Percentiles rank a stretch among this genome's conserved stretches.
phyloP scores from a whole-genome alignment of 1,139 yeast species.

The Geotrichum reessii region DNA sequence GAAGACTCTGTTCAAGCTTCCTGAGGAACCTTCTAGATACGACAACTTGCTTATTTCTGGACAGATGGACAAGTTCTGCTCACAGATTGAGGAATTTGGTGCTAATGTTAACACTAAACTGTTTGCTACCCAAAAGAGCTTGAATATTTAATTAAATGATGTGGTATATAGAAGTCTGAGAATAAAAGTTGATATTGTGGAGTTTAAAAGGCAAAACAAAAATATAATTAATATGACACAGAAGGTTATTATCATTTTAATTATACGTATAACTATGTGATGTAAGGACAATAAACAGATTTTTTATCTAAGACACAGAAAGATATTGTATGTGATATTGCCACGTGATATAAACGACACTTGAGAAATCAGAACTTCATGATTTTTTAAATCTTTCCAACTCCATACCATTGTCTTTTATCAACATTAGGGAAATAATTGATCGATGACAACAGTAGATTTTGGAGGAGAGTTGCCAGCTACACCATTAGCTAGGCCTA shows the following conservation, averaged over 20 bases:
- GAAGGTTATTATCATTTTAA: too few species aligned
- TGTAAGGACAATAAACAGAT: too few species aligned
- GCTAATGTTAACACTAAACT: conserved; percentile 58
- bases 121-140: conserved; percentile 51
- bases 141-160: conserved; percentile 24
- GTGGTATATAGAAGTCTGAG: background rate
- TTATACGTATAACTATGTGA: too few species aligned
- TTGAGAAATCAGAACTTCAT: background rate
- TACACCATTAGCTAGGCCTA: conserved; percentile 21
- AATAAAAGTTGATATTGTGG: background rate
- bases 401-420: background rate
- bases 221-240: too few species aligned
- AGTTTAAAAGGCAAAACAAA: background rate
- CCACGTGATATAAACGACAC: background rate
- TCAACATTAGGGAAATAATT: background rate
- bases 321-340: background rate
- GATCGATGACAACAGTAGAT: background rate
- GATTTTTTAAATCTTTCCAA: background rate
- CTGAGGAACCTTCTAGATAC: conserved; percentile 70
- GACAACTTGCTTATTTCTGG: conserved; percentile 67
- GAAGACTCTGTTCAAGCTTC: conserved; percentile 61
- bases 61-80: conserved; percentile 64
- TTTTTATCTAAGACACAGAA: too few species aligned
- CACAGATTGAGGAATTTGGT: conserved; percentile 57
- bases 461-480: conserved; percentile 8